These are phyloP conservation scores for Capronia americana DNA, from an alignment of 2,329 filamentous ascomycete genomes.

Conservation along the genomic window DNA sequence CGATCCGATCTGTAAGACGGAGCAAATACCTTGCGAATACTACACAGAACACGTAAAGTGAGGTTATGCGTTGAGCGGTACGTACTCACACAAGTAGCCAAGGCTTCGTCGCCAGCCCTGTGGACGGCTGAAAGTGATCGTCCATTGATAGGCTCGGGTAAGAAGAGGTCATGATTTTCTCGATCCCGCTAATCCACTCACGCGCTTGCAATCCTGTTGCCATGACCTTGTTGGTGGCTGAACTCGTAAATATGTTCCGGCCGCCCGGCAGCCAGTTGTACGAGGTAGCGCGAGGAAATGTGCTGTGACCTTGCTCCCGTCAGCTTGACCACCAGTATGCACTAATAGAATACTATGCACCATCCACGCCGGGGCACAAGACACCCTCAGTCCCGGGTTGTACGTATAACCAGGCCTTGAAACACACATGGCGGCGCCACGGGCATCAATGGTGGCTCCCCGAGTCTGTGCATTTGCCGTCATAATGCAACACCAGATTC, in stretches of 20 bases:
- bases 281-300: not conserved
- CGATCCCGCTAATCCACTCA: not conserved
- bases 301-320: not conserved
- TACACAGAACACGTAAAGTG: not conserved
- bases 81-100: too few relatives aligned
- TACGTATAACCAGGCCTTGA: not conserved
- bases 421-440: not conserved
- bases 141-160: not conserved
- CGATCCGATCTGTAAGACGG: not conserved
- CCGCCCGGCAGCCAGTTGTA: not conserved
- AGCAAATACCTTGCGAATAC: not conserved
- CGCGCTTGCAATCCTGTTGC: not conserved
- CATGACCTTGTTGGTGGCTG: not conserved
- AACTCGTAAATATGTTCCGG: not conserved
- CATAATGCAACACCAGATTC: not conserved
- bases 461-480: not conserved
- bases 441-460: not conserved
- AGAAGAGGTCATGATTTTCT: not conserved
- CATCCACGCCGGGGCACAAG: not conserved
- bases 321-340: not conserved
- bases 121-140: not conserved
- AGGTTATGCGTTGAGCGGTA: not conserved
- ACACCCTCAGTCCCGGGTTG: not conserved
- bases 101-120: too few relatives aligned
- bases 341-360: not conserved